Base-by-base conservation (phyloP, 805 yeast genomes). In the Ogataea polymorpha region DNA sequence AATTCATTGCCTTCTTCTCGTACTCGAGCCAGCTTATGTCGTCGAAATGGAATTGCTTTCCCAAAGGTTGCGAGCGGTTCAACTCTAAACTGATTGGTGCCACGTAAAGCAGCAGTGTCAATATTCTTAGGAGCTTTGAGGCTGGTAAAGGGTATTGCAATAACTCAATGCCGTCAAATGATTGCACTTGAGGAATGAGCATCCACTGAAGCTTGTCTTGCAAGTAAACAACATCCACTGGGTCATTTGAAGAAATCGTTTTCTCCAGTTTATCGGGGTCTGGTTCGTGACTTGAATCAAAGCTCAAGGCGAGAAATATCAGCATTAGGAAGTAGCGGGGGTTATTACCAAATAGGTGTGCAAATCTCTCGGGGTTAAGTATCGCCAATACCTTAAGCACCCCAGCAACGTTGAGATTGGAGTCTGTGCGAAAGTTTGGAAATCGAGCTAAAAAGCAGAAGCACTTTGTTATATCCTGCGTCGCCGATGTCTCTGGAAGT, bases 81-180 rank as follows among this genome's bases (percentile, higher is more conserved):
- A 37, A 34, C 1, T 48, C 50, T 3, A 56, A 27, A 3, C 53
- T 18, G 5, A 70, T 49, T 8, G 75, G 66, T 1, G 70, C 60
- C 2, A 78, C 51, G 0, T 75, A 47, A 23, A 84, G 62, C 15
- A 74, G 44, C 44, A 82, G 72, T 0, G 82, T 65, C 9, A 82
- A 37, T 2, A 83, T 34, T 5, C 65, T 64, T 3, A 66, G 59
- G 23, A 82, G 43, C 5, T 67, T 68, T 0, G 52, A 38, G 0
- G 76, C 78, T 0, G 70, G 53, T 1, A 82, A 45, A 2, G 50
- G 45, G 27, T 72, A 42, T 2, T 59, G 49, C 0, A 65, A 59
- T 0, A 71, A 35, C n/a, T 72, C 70, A 10, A 74, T 54, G 3
- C 61, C 65, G 54, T 78, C 82, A 49, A 66, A 71, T 2, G 61